Conservation (phyloP, 2,329 filamentous ascomycete species). For the Tolypocladium album region DNA sequence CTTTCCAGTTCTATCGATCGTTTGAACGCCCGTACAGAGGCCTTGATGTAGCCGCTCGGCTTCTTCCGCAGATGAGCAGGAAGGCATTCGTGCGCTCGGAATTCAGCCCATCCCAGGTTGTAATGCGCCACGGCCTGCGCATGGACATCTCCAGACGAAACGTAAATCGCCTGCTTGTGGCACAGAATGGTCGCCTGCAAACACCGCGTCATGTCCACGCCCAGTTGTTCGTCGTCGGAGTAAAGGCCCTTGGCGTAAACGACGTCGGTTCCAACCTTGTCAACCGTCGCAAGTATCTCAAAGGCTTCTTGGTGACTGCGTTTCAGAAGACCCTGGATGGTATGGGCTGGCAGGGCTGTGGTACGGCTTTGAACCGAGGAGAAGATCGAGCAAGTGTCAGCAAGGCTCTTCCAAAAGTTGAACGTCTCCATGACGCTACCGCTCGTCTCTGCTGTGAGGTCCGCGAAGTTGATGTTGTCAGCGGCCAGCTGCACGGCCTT, state of each 20-base stretch:
- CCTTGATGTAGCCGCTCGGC: conserved; percentile 60
- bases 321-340: conserved; percentile 48
- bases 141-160: conserved; percentile 63
- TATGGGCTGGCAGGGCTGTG: conserved; percentile 47
- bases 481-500: conserved; percentile 63
- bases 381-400: conserved; percentile 79
- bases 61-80: conserved; percentile 41
- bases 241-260: conserved; percentile 33
- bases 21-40: conserved; percentile 86
- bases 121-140: conserved; percentile 95
- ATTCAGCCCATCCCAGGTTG: conserved; percentile 91
- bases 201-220: conserved; percentile 43
- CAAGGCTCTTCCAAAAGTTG: conserved; percentile 91
- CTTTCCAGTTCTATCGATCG: conserved; percentile 90
- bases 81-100: conserved; percentile 64
- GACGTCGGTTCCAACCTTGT: conserved; percentile 44
- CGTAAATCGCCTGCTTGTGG: conserved; percentile 75
- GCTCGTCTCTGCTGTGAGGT: conserved; percentile 53
- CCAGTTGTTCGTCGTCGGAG: conserved; percentile 34
- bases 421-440: conserved; percentile 59
- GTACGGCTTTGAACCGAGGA: conserved; percentile 63
- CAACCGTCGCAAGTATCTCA: conserved; percentile 55
- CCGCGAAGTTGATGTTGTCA: conserved; percentile 59
- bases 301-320: conserved; percentile 43
- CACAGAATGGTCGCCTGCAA: conserved; percentile 68